A percentile compares a stretch with the other conserved stretches of the same genome.
These are phyloP conservation scores for Cercospora sp. DNA, from an alignment of 2,329 filamentous ascomycete species.

Conservation along the genomic window DNA sequence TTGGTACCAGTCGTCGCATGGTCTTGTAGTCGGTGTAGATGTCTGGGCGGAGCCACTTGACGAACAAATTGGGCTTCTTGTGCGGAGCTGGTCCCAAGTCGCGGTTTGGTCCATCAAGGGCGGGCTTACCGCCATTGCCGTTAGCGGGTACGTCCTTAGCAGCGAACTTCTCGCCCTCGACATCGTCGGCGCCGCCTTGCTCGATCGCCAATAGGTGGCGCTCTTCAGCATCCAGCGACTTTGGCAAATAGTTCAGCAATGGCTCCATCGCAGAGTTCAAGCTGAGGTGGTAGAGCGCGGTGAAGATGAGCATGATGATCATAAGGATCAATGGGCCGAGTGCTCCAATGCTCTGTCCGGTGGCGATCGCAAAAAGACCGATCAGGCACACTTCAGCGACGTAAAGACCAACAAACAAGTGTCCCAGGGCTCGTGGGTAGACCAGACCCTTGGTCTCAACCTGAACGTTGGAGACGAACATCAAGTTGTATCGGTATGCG, in stretches of 20 bases:
- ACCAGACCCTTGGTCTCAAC: conserved; percentile 87
- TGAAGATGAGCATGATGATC: conserved; percentile 73
- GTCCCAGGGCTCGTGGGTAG: conserved; percentile 84
- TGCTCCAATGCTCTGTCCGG: conserved; percentile 50
- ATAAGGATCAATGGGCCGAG: conserved; percentile 72
- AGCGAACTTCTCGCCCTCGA: conserved; percentile 29
- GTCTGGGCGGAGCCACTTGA: conserved; percentile 75
- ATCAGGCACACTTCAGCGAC: conserved; percentile 75
- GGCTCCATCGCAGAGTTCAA: conserved; percentile 73
- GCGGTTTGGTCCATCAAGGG: conserved; percentile 25
- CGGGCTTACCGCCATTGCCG: conserved; percentile 15
- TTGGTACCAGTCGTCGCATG: conserved; percentile 68
- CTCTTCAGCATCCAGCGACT: conserved; percentile 42
- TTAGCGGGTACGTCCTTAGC: conserved; percentile 33
- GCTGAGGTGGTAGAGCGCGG: conserved; percentile 71
- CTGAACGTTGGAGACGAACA: conserved; percentile 78
- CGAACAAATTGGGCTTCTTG: conserved; percentile 60
- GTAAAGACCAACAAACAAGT: conserved; percentile 81
- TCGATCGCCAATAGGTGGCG: conserved; percentile 40
- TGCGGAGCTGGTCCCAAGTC: conserved; percentile 37
- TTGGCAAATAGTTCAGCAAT: conserved; percentile 73
- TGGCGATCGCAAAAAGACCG: conserved; percentile 73
- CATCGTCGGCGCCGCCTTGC: conserved; percentile 32
- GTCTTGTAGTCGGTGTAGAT: conserved; percentile 70
- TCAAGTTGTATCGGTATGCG: conserved; percentile 85